Evolutionary conservation across 805 yeast genomes (phyloP), one percentile per base, ranked within the genome.

Genomic region (Cyberlindnera mycetangii): DNA sequence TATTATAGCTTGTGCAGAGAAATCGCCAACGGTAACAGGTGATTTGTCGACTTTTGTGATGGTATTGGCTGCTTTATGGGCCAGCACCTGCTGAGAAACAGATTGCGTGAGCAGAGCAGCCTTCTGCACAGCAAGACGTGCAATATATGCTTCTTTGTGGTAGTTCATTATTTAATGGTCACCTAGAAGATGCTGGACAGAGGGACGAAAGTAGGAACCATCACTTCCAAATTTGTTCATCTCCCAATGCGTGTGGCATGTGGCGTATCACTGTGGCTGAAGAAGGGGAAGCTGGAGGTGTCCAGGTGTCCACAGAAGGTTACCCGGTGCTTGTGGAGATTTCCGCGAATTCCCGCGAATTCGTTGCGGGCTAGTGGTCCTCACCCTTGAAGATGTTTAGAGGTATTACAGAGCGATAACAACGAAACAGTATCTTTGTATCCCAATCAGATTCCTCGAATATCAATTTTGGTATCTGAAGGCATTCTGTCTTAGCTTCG

Each of bases 1-100:
- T 46, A 93, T 81, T 36, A 92, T 78, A 0, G 97, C 96, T 60
- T 93, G 99, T 0, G 97, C 90, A 4, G 96, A 96, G 61, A 85
- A 93, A 64, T 93, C 99, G 15, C 98, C 99, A 44, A 87, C 72
- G 1, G 99, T 93, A 14, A 93, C 99, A 1, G 99, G 99, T 1
- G 97, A 88, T 50, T 81, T 79, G 63, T 42, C 99, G 32, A 77
- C 75, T 62, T 93, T 93, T 48, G 89, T 83, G 45, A 89, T 76
- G 37, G 87, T 85, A 50, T 67, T 72, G 47, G 65, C 64, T 50
- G 58, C 76, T 60, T 61, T 68, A 53, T 58, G 72, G 53, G 70
- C 75, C 55, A 62, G 75, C 54, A 74, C 83, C 59, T 68, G 74
- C 22, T 67, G 83, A 64, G 78, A 81, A 48, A 78, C 78, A 56